phyloP scores from a whole-genome alignment of 768 basidiomycete genomes.

The Hortiboletus campestris region DNA sequence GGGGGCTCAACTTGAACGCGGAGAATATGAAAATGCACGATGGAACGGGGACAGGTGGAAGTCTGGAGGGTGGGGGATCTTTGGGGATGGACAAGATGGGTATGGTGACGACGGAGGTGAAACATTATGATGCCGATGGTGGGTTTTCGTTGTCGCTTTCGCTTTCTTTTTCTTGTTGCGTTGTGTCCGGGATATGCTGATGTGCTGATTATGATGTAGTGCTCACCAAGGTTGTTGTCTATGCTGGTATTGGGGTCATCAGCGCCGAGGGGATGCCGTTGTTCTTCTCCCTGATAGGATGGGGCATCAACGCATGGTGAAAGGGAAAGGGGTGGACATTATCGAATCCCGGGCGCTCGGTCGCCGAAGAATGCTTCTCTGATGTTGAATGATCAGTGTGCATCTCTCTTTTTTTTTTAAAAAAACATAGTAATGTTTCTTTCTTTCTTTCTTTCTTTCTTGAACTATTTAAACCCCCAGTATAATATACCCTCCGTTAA shows the following conservation, averaged over 20 bases:
- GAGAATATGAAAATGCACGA: constrained; percentile 7
- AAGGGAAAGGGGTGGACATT: neutral
- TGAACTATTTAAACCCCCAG: no score
- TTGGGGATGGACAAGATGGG: constrained; percentile 33
- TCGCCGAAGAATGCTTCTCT: neutral
- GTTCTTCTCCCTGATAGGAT: constrained; percentile 65
- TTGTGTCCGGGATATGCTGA: constrained; percentile 4
- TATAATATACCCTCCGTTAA: no score
- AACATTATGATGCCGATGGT: constrained; percentile 89
- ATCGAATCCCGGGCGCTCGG: neutral
- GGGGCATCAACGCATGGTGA: constrained; percentile 53
- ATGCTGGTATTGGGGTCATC: constrained; percentile 79
- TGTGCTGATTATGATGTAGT: constrained; percentile 43
- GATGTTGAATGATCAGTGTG: neutral
- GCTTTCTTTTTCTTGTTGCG: neutral
- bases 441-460: no score
- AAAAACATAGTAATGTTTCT: no score
- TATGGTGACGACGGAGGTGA: constrained; percentile 34
- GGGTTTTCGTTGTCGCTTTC: constrained; percentile 22
- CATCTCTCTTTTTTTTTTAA: no score
- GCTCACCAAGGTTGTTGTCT: constrained; percentile 87
- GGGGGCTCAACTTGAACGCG: constrained; percentile 11
- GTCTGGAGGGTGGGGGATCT: constrained; percentile 23
- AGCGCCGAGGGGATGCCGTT: constrained; percentile 62
- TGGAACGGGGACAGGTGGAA: constrained; percentile 30